Conservation (phyloP, 257 asterid species). For the Penstemon newberryi region DNA sequence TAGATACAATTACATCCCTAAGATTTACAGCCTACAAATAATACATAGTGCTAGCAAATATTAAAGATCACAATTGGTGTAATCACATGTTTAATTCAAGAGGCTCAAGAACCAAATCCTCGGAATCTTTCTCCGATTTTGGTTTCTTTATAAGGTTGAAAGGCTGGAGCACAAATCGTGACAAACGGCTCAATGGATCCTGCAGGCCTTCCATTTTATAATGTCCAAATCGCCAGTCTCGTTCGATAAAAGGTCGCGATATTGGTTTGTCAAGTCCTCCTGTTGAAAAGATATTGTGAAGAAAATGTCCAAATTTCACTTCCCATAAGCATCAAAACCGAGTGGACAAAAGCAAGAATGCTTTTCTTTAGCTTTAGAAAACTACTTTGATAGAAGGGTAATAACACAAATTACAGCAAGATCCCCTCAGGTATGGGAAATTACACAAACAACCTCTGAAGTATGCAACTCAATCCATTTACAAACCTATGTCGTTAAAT, state of each 20-base stretch:
- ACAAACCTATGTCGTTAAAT: too few species aligned
- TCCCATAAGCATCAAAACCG: background rate
- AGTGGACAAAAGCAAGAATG: background rate
- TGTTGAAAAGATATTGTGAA: constrained; percentile 24
- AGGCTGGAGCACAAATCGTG: constrained; percentile 52
- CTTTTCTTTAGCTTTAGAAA: background rate
- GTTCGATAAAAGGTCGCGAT: constrained; percentile 47
- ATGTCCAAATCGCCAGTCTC: constrained; percentile 97
- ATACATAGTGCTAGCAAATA: too few species aligned
- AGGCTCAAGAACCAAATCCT: constrained; percentile 57
- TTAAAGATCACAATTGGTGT: too few species aligned
- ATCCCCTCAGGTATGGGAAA: too few species aligned
- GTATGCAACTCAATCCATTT: too few species aligned
- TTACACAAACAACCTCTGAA: too few species aligned
- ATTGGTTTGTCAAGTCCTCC: constrained; percentile 92
- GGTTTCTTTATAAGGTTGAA: constrained; percentile 44
- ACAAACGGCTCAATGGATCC: constrained; percentile 84
- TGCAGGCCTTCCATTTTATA: constrained; percentile 89
- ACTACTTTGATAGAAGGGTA: background rate
- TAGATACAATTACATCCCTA: background rate
- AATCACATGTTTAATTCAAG: constrained; percentile 29
- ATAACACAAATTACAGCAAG: too few species aligned
- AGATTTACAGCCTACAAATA: too few species aligned
- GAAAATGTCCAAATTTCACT: background rate
- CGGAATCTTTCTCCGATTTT: constrained; percentile 37